Evolutionary conservation across 1,139 yeast species (phyloP).

Genomic region (Suhomyces maxii): DNA sequence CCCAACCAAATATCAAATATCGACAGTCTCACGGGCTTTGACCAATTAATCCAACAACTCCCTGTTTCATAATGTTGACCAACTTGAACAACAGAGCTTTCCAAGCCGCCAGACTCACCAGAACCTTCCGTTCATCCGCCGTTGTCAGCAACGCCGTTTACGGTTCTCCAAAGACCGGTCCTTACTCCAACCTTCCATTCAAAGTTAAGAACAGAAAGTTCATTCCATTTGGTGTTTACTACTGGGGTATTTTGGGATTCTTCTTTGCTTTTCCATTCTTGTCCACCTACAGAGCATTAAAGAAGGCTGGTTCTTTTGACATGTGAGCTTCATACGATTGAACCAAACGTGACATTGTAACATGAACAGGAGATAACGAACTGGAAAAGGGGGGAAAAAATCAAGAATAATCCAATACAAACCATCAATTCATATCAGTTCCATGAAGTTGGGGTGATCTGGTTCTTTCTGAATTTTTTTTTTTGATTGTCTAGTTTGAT

Average conservation of each 20-base stretch:
- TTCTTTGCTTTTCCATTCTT: constrained; percentile 66
- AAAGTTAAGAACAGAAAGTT: constrained; percentile 82
- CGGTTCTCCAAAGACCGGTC: constrained; percentile 69
- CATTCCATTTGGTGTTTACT: constrained; percentile 78
- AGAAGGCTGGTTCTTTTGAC: constrained; percentile 65
- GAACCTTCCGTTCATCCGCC: constrained; percentile 43
- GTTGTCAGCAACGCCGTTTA: constrained; percentile 32
- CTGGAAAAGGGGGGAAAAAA: too few species aligned
- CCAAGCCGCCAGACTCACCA: constrained; percentile 17
- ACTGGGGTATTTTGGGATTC: constrained; percentile 73
- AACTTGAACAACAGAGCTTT: constrained; percentile 12
- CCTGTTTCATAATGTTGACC: constrained; percentile 12
- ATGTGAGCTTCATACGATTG: constrained; percentile 4
- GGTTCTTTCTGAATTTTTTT: too few species aligned
- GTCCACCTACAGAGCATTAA: constrained; percentile 66
- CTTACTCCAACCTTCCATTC: constrained; percentile 91
- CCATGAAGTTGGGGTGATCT: too few species aligned
- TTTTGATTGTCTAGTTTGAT: too few species aligned
- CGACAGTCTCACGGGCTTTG: not conserved
- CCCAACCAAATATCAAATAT: too few species aligned
- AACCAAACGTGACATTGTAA: too few species aligned
- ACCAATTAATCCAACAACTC: not conserved
- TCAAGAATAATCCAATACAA: too few species aligned
- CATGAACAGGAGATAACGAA: too few species aligned
- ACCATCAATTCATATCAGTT: too few species aligned